A percentile compares a stretch with the other conserved stretches of the same genome.
phyloP scores from a whole-genome alignment of 441 rosid species.

The Populus hybrid region DNA sequence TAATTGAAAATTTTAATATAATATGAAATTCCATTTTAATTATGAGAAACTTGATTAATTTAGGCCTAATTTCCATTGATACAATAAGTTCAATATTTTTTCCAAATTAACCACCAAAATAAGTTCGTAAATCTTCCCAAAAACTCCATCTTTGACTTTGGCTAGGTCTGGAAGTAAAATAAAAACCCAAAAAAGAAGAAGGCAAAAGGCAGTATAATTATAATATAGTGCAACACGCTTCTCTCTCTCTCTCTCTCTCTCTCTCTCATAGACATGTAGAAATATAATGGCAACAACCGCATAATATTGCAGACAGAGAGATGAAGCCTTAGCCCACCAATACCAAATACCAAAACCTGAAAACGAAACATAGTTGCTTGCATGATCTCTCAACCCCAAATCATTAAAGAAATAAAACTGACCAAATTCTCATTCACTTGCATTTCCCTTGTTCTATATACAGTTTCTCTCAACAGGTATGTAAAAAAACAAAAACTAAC shows the following conservation, averaged over 20 bases:
- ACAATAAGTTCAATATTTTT: background rate
- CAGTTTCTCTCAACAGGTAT: background rate
- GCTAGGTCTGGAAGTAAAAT: background rate
- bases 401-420: background rate
- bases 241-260: background rate
- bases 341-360: background rate
- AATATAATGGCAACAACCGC: background rate
- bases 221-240: background rate
- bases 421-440: background rate
- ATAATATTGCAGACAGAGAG: background rate
- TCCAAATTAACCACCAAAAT: background rate
- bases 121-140: background rate
- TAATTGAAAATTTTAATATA: too few relatives aligned
- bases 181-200: background rate
- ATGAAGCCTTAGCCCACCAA: background rate
- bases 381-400: background rate
- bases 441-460: background rate
- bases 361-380: background rate
- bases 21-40: too few relatives aligned
- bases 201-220: background rate
- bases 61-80: background rate
- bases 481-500: background rate
- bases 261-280: background rate
- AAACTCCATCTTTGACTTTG: conserved; percentile 5
- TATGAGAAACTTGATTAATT: background rate